Conservation (phyloP, 176 grass and related monocot species). For the Cenchrus americanus region DNA sequence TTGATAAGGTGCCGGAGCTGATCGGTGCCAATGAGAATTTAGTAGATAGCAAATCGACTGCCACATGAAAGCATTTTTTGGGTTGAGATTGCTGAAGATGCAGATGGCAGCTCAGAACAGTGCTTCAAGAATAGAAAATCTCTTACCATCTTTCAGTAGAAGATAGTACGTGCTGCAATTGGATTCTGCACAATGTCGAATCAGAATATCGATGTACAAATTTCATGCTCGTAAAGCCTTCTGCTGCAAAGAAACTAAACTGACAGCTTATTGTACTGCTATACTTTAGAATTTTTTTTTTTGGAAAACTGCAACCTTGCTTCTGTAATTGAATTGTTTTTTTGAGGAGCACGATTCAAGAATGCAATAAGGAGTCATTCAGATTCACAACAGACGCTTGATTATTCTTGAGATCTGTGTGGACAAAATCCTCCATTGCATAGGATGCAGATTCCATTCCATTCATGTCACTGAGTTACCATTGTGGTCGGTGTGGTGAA, state of each 20-base stretch:
- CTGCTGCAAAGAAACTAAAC: neutral
- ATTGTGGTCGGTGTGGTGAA: constrained; percentile 41
- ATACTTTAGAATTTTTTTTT: neutral
- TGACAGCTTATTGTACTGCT: neutral
- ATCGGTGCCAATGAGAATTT: constrained; percentile 45
- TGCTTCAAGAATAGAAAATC: neutral
- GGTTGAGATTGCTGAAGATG: neutral
- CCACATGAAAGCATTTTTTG: constrained; percentile 6
- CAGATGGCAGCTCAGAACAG: neutral
- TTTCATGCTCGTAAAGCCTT: too few species aligned
- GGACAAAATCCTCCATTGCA: neutral
- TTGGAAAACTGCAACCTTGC: constrained; percentile 21
- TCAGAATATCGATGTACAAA: neutral
- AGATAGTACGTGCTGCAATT: neutral
- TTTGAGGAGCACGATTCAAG: neutral
- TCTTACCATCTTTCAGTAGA: neutral
- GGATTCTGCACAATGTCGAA: neutral
- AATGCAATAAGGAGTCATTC: neutral
- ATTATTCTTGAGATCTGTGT: constrained; percentile 25
- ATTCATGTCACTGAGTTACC: neutral
- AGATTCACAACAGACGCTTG: constrained; percentile 27
- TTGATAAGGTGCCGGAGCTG: constrained; percentile 86
- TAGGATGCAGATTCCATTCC: neutral
- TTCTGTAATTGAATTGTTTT: neutral
- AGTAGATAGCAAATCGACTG: constrained; percentile 34